A percentile compares a stretch with the other conserved stretches of the same genome.
Evolutionary conservation across 345 rosid species (phyloP).

Genomic region (Draba incana): DNA sequence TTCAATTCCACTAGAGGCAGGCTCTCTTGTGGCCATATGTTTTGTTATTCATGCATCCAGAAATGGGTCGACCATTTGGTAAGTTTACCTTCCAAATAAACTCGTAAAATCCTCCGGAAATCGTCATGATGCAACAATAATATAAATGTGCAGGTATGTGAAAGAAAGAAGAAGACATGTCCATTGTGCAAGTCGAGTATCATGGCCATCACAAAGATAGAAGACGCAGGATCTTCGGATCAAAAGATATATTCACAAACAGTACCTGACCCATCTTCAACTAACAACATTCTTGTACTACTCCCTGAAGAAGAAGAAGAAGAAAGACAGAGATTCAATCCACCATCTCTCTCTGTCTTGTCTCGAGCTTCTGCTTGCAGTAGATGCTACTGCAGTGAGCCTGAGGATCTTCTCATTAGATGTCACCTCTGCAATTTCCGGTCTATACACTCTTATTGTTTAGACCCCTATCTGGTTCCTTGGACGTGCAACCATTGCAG

Average conservation of each 20-base stretch:
- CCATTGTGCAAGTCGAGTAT: conserved; percentile 86
- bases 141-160: conserved; percentile 51
- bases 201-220: conserved; percentile 68
- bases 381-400: conserved; percentile 64
- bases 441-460: conserved; percentile 74
- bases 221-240: conserved; percentile 74
- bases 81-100: conserved; percentile 12
- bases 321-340: conserved; percentile 45
- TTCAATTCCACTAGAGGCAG: conserved; percentile 85
- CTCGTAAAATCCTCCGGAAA: conserved; percentile 28
- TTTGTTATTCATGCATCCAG: conserved; percentile 90
- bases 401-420: conserved; percentile 71
- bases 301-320: conserved; percentile 53
- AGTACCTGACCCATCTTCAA: conserved; percentile 57
- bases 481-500: conserved; percentile 90
- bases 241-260: conserved; percentile 95
- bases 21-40: conserved; percentile 92
- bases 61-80: conserved; percentile 87
- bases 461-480: conserved; percentile 78
- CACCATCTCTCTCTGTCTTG: conserved; percentile 37
- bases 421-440: conserved; percentile 68
- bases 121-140: conserved; percentile 11
- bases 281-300: conserved; percentile 48
- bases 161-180: conserved; percentile 66
- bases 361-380: conserved; percentile 54